Percentiles rank a stretch among this genome's conserved stretches.
These are phyloP conservation scores for Avicennia marina DNA, from an alignment of 257 asterid species.

Conservation along the genomic window DNA sequence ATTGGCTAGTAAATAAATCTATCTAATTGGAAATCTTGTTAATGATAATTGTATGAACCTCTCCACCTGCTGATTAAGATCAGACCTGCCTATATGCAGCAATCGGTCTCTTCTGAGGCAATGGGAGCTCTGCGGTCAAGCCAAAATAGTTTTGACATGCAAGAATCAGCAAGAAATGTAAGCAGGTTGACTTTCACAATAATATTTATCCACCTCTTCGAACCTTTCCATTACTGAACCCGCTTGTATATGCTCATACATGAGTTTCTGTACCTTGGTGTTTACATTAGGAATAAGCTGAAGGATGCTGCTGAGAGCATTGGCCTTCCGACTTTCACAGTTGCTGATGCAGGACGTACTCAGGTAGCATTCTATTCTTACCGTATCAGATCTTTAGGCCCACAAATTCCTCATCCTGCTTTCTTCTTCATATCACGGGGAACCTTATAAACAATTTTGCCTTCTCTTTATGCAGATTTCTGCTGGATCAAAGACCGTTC, in stretches of 20 bases:
- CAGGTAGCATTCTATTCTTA: conserved; percentile 72
- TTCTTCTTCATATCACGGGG: too few relatives aligned
- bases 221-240: not conserved
- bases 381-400: not conserved
- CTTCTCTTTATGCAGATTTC: conserved; percentile 46
- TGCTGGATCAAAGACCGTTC: conserved; percentile 93
- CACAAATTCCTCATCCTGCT: not conserved
- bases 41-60: not conserved
- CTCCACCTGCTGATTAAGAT: not conserved
- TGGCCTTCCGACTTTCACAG: conserved; percentile 90
- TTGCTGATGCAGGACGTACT: conserved; percentile 98
- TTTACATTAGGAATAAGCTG: conserved; percentile 66
- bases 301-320: conserved; percentile 81
- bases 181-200: conserved; percentile 23
- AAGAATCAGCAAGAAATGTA: conserved; percentile 99
- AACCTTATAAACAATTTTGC: not conserved
- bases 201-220: not conserved
- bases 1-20: not conserved
- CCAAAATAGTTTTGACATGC: conserved; percentile 94
- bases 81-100: conserved; percentile 41
- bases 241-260: not conserved
- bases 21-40: not conserved
- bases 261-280: not conserved
- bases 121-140: conserved; percentile 92
- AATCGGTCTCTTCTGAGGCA: conserved; percentile 69